These are phyloP conservation scores for Sphagnum contortum DNA, from an alignment of 225 moss, liverwort and hornwort genomes.

Conservation along the genomic window DNA sequence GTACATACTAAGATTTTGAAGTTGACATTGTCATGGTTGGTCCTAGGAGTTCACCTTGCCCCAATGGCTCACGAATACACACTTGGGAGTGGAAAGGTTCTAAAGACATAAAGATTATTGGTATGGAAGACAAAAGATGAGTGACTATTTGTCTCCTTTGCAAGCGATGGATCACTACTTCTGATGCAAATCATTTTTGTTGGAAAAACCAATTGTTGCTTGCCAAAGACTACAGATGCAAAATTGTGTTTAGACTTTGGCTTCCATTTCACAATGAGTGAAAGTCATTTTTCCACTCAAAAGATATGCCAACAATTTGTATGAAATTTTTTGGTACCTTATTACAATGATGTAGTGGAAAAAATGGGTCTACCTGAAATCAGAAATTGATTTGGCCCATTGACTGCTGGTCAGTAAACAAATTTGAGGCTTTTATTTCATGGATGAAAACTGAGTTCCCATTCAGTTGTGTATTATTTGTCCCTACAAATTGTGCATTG, in stretches of 20 bases:
- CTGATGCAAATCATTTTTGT: no score
- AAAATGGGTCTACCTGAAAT: not conserved
- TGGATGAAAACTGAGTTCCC: slow-evolving; percentile 5
- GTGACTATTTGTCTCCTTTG: no score
- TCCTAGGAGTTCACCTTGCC: no score
- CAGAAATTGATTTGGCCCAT: slow-evolving; percentile 3
- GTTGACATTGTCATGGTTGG: no score
- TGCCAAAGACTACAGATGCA: not conserved
- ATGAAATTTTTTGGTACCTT: not conserved
- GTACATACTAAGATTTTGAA: no score
- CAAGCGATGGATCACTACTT: no score
- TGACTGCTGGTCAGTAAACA: not conserved
- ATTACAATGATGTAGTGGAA: not conserved
- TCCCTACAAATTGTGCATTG: not conserved
- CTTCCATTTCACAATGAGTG: slow-evolving; percentile 6
- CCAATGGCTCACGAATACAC: no score
- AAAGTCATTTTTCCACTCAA: not conserved
- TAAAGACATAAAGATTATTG: no score
- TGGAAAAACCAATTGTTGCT: not conserved
- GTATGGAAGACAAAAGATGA: no score
- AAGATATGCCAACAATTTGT: slow-evolving; percentile 1
- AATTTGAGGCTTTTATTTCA: slow-evolving; percentile 5
- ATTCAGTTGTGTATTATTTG: slow-evolving; percentile 4
- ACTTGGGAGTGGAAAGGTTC: no score
- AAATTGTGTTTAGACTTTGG: slow-evolving; percentile 4